phyloP scores from a whole-genome alignment of 2,329 filamentous ascomycete genomes.

The Anthostomella pinea region DNA sequence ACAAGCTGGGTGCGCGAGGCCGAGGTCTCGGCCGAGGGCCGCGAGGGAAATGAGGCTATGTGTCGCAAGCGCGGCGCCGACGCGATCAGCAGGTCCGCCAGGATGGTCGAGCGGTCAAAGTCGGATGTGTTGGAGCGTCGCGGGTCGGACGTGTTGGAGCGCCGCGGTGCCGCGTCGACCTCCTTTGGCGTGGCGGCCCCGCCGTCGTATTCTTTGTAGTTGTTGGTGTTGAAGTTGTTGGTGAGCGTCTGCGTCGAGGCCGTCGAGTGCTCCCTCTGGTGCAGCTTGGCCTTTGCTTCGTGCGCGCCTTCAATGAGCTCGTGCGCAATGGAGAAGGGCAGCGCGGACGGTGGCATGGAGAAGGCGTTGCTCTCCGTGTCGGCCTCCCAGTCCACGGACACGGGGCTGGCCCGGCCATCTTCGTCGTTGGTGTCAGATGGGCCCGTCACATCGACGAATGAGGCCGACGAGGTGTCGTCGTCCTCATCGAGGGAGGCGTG shows the following conservation, averaged over 20 bases:
- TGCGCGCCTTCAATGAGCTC: not conserved
- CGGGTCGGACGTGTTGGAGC: conserved; percentile 1
- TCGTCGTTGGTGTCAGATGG: not conserved
- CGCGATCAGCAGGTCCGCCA: conserved; percentile 19
- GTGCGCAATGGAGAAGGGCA: not conserved
- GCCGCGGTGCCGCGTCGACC: not conserved
- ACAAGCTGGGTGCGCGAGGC: conserved; percentile 7
- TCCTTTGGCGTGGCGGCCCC: too few relatives aligned
- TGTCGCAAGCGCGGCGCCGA: conserved; percentile 18
- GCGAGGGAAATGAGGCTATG: conserved; percentile 10
- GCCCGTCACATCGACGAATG: too few relatives aligned
- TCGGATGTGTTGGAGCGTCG: conserved; percentile 6
- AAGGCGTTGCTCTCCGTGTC: conserved; percentile 1
- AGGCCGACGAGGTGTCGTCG: conserved; percentile 11
- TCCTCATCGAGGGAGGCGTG: conserved; percentile 14
- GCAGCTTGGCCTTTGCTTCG: not conserved
- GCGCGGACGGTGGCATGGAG: not conserved
- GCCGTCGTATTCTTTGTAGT: too few relatives aligned
- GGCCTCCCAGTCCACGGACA: not conserved
- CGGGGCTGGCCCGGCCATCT: conserved; percentile 8
- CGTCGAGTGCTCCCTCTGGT: conserved; percentile 12
- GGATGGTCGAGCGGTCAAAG: conserved; percentile 6
- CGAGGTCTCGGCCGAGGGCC: conserved; percentile 2
- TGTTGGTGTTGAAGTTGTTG: conserved; percentile 1
- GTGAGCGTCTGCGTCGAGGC: conserved; percentile 14